A percentile compares a stretch with the other conserved stretches of the same genome.
phyloP scores from a whole-genome alignment of 495 filamentous ascomycete genomes.

The Penicillium ochrochloron region DNA sequence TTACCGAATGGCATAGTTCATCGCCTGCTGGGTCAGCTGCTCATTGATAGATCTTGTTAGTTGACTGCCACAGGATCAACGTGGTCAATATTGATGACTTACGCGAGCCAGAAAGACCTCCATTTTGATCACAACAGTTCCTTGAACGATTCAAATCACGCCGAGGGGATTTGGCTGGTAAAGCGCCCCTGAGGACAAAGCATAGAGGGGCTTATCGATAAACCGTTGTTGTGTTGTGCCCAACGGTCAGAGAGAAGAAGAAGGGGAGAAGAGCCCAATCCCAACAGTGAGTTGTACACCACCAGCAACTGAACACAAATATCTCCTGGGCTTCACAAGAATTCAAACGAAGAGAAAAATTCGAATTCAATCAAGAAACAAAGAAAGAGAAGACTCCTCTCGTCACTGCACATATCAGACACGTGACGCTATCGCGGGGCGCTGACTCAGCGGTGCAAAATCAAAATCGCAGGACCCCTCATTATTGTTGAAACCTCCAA shows the following conservation, averaged over 20 bases:
- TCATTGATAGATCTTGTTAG: conserved; percentile 4
- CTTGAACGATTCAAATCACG: neutral
- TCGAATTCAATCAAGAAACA: neutral
- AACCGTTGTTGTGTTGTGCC: conserved; percentile 17
- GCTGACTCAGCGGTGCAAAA: conserved; percentile 49
- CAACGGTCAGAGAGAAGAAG: conserved; percentile 14
- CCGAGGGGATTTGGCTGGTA: conserved; percentile 15
- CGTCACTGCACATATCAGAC: conserved; percentile 12
- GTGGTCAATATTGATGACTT: conserved; percentile 22
- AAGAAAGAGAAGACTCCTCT: neutral
- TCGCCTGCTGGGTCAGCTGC: conserved; percentile 78
- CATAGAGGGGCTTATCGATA: conserved; percentile 47
- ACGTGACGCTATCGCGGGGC: conserved; percentile 34
- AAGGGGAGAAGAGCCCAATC: conserved; percentile 4
- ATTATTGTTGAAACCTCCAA: conserved; percentile 19
- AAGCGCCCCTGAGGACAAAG: conserved; percentile 26
- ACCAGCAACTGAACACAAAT: neutral
- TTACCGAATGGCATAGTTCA: conserved; percentile 86
- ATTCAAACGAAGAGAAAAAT: neutral
- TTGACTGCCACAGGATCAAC: neutral
- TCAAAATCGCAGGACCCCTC: conserved; percentile 33
- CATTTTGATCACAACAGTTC: conserved; percentile 56
- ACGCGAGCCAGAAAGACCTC: conserved; percentile 76
- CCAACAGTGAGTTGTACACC: neutral
- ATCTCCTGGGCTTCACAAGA: neutral